Evolutionary conservation across 495 filamentous ascomycete species (phyloP).

Genomic region (Xylaria castorea): DNA sequence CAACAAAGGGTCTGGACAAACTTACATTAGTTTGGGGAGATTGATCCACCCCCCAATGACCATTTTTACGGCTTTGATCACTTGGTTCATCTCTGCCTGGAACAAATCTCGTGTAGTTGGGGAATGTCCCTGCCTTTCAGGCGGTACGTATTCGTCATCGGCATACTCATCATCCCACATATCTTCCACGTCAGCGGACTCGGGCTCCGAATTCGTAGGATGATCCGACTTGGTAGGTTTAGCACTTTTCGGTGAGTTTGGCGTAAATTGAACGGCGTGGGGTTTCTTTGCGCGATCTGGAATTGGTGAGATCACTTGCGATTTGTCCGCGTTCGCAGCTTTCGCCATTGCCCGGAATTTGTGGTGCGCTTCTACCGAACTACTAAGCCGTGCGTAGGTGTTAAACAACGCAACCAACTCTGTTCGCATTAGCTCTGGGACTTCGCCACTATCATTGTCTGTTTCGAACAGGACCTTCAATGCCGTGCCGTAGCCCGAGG

Average conservation of each 20-base stretch:
- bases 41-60: conserved; percentile 74
- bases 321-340: conserved; percentile 63
- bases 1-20: conserved; percentile 34
- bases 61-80: conserved; percentile 66
- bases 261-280: conserved; percentile 49
- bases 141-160: conserved; percentile 53
- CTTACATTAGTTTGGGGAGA: conserved; percentile 76
- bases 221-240: conserved; percentile 25
- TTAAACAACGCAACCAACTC: conserved; percentile 95
- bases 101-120: conserved; percentile 64
- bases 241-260: conserved; percentile 21
- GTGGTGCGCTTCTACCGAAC: conserved; percentile 75
- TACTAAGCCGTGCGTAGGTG: conserved; percentile 84
- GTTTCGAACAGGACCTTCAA: conserved; percentile 96
- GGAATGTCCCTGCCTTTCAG: conserved; percentile 34
- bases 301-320: conserved; percentile 49
- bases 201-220: conserved; percentile 27
- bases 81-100: conserved; percentile 64
- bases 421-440: conserved; percentile 80
- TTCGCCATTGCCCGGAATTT: conserved; percentile 76
- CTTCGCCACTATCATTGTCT: conserved; percentile 72
- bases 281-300: conserved; percentile 54
- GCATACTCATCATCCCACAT: conserved; percentile 48
- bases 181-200: conserved; percentile 22
- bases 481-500: conserved; percentile 91